Percentiles rank a stretch among this genome's conserved stretches.
phyloP scores from a whole-genome alignment of 176 grass and related monocot species.

The Carex kokanica region DNA sequence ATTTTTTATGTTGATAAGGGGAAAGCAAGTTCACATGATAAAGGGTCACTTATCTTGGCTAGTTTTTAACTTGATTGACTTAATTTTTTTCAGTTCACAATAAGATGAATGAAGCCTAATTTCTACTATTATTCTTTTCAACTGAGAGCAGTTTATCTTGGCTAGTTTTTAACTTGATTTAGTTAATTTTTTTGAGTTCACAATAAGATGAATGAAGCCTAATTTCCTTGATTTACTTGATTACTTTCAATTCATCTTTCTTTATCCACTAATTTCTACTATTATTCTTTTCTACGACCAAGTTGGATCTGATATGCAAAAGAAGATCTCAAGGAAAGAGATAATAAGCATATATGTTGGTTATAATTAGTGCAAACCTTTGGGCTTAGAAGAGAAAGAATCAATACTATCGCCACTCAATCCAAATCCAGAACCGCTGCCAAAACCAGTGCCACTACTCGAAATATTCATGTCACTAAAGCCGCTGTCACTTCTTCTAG shows the following conservation, averaged over 20 bases:
- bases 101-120: too few species aligned
- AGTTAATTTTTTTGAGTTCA: not conserved
- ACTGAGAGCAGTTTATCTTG: not conserved
- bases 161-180: not conserved
- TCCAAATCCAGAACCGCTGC: slow-evolving; percentile 50
- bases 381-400: slow-evolving; percentile 47
- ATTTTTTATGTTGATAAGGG: not conserved
- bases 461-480: slow-evolving; percentile 60
- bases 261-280: not conserved
- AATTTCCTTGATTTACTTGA: too few species aligned
- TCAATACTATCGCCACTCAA: slow-evolving; percentile 39
- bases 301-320: not conserved
- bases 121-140: too few species aligned
- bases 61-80: too few species aligned
- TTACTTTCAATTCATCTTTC: not conserved
- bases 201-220: not conserved
- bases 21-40: too few species aligned
- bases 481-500: slow-evolving; percentile 46
- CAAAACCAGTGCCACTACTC: slow-evolving; percentile 42
- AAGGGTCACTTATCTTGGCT: too few species aligned
- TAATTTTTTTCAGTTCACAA: too few species aligned
- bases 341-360: not conserved
- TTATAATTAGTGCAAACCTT: slow-evolving; percentile 46
- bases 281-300: not conserved
- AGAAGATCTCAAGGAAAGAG: not conserved